Conservation (phyloP, 257 asterid species). For the Thymus quinquecostatus region DNA sequence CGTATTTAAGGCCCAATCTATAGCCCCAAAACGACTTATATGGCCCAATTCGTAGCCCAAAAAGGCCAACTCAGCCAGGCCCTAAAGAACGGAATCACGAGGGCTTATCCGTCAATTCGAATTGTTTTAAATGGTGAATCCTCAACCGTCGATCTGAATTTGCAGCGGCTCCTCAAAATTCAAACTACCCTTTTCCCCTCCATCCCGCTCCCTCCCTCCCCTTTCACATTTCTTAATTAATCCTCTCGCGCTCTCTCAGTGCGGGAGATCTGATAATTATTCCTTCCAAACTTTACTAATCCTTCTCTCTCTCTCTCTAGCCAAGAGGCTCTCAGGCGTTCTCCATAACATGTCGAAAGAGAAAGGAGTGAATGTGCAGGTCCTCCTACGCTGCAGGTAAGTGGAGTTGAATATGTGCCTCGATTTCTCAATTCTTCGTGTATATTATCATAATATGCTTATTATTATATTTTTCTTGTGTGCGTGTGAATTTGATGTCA, state of each 20-base stretch:
- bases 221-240: constrained; percentile 30
- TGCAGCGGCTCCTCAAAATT: constrained; percentile 39
- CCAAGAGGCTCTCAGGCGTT: background rate
- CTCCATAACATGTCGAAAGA: constrained; percentile 54
- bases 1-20: too few relatives aligned
- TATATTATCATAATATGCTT: too few relatives aligned
- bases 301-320: background rate
- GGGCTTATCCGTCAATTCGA: constrained; percentile 21
- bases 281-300: background rate
- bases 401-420: background rate
- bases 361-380: constrained; percentile 95
- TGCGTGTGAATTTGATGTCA: background rate
- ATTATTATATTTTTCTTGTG: background rate
- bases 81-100: background rate
- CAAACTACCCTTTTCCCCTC: constrained; percentile 17
- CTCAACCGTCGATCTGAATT: constrained; percentile 31
- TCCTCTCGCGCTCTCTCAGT: constrained; percentile 25
- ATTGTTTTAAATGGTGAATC: background rate
- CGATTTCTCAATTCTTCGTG: background rate
- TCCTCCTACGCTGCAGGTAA: constrained; percentile 94
- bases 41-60: background rate
- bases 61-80: background rate
- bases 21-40: background rate
- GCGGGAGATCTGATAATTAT: constrained; percentile 9
- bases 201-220: constrained; percentile 40